These are phyloP conservation scores for Pseudogymnoascus sp. DNA, from an alignment of 2,329 filamentous ascomycete genomes.

Conservation along the genomic window DNA sequence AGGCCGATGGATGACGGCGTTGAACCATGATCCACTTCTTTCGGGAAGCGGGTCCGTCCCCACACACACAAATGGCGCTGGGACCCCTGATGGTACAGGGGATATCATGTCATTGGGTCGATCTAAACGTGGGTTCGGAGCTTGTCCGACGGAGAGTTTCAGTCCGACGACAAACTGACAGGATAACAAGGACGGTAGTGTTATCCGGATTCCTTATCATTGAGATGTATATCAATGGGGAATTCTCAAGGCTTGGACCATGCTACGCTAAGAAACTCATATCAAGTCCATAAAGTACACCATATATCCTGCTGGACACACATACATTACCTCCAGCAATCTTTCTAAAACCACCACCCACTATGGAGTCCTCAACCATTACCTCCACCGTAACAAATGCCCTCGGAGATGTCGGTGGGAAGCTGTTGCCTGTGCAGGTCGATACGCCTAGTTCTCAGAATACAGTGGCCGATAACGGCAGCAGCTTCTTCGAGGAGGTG, in stretches of 20 bases:
- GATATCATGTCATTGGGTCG: not conserved
- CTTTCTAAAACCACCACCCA: not conserved
- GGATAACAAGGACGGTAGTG: not conserved
- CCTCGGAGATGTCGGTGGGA: not conserved
- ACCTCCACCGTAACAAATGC: not conserved
- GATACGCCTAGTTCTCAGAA: not conserved
- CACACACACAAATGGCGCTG: not conserved
- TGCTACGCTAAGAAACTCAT: not conserved
- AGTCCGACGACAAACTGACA: not conserved
- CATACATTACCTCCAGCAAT: not conserved
- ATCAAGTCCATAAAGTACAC: not conserved
- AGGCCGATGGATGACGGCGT: not conserved
- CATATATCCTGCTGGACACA: not conserved
- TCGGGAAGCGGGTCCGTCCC: not conserved
- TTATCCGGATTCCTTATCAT: not conserved
- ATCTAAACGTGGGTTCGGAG: not conserved
- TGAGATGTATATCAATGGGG: not conserved
- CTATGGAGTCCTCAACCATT: not conserved
- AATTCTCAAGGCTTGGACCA: not conserved
- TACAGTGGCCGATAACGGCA: not conserved
- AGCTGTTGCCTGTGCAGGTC: not conserved
- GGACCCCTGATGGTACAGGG: not conserved
- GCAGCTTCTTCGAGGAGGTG: constrained; percentile 13
- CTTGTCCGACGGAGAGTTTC: not conserved
- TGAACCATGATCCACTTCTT: not conserved